Base-by-base conservation (phyloP, 2,329 filamentous ascomycete species). In the Colletotrichum sp. region DNA sequence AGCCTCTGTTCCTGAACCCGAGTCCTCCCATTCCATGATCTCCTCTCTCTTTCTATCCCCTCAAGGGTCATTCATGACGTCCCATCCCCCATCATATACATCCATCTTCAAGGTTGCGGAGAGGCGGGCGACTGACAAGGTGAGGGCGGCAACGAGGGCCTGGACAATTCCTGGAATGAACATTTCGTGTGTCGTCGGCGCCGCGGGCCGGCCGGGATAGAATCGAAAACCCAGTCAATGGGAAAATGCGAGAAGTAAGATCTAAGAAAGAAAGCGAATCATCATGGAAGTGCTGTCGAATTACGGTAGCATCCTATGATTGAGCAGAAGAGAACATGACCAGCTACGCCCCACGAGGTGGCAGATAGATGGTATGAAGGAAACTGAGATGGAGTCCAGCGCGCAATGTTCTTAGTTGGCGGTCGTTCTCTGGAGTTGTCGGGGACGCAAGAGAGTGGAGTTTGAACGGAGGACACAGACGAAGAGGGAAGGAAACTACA, bases 101-200 rank as follows among this genome's bases (percentile, higher is more conserved):
- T 34, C 59, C 30, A 52, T n/a, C 62, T 55, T 64, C 39, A 44
- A 30, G 26, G 12, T n/a, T 16, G 65, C n/a, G 34, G 16, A 21
- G 15, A 36, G 70, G 49, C 16, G 39, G 55, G 44, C 18, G 62
- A 87, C 89, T 86, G 55, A 91, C 90, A 91, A 91, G 75, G 85
- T 83, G 81, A 92, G 91, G 78, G 89, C 88, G 77, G 89, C 88
- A 81, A 89, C 83, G 77, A 91, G 83, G 79, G 88, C 87, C 86
- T 89, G 87, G 49, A 84, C 83, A 78, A 85, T 84, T 80, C 82
- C 86, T 77, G 86, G 81, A 77, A 84, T 82, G 76, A 87, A 86
- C 89, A 91, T 90, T 81, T 75, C 81, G 79, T 80, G 78, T 78
- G 80, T 79, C 78, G 72, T 63, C 78, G 77, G 78, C 77, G 72